Evolutionary conservation across 192 early-diverging fungal genomes (phyloP), one percentile per base, ranked within the genome.

Genomic region (Entomortierella lignicola): DNA sequence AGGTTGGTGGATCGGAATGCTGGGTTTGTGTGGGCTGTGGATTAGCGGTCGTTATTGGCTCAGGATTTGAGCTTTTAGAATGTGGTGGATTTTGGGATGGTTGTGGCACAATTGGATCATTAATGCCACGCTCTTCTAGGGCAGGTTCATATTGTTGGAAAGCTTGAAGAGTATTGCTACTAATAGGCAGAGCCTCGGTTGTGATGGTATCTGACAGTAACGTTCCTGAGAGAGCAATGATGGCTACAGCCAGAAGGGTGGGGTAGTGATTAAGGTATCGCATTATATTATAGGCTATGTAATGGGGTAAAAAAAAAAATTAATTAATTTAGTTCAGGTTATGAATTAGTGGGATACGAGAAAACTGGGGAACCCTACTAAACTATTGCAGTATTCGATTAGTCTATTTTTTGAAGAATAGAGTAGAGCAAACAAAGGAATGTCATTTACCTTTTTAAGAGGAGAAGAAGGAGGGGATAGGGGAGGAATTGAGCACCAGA

Each of bases 221-320:
- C 2, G 65, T 56, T 21, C 26, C n/a, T 20, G 65, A n/a, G 4
- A 66, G 26, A 4, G 65, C 54, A 30, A 66, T 37, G 42, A 66
- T 17, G 55, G 54, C 65, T 23, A 66, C 42, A 29, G 47, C 32
- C 8, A 42, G 39, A 27, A 66, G 42, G 41, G 65, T 6, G 30
- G 43, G 65, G 29, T 57, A 66, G 29, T 66, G 31, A 23, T 30
- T 23, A 15, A 18, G 25, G 30, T 55, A 47, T 27, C 29, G 55
- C 65, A 66, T 66, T 4, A 2, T 29, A 50, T 10, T 7, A 4
- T 54, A 25, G 13, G 12, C 53, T 54, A 29, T 26, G 27, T 12
- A 23, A 26, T 7, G 53, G 6, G 29, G 26, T 30, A 21, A 21
- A 55, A 65, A 52, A 18, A 25, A 41, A 25, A 17, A n/a, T n/a